These are phyloP conservation scores for Ogataea parapolymorpha DNA, from an alignment of 805 yeast species.

Conservation along the genomic window DNA sequence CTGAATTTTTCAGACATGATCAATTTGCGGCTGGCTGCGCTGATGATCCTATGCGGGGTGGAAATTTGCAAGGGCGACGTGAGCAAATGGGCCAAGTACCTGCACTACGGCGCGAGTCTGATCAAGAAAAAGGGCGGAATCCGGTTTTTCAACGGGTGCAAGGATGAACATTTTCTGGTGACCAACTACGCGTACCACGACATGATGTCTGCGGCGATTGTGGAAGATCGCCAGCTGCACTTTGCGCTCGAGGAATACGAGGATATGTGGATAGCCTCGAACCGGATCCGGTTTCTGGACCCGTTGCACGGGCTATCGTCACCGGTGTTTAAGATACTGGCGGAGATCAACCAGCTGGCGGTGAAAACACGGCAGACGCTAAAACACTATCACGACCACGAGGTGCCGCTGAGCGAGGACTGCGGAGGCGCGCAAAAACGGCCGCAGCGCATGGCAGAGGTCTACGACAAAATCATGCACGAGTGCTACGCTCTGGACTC, in stretches of 20 bases:
- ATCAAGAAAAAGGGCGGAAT: slow-evolving; percentile 63
- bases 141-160: slow-evolving; percentile 44
- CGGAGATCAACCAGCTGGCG: slow-evolving; percentile 62
- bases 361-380: slow-evolving; percentile 44
- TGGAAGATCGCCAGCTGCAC: slow-evolving; percentile 58
- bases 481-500: slow-evolving; percentile 42
- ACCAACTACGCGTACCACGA: slow-evolving; percentile 82
- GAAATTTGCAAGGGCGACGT: slow-evolving; percentile 84
- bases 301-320: slow-evolving; percentile 74
- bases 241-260: slow-evolving; percentile 62
- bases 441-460: slow-evolving; percentile 30
- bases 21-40: slow-evolving; percentile 55
- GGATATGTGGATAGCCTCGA: slow-evolving; percentile 39
- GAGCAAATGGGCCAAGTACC: slow-evolving; percentile 64
- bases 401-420: slow-evolving; percentile 5
- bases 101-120: slow-evolving; percentile 63
- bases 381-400: slow-evolving; percentile 9
- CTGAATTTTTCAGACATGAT: slow-evolving; percentile 33
- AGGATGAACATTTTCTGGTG: slow-evolving; percentile 67
- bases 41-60: slow-evolving; percentile 70
- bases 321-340: slow-evolving; percentile 61
- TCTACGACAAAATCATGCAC: slow-evolving; percentile 34
- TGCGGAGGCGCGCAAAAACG: slow-evolving; percentile 14
- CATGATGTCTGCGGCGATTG: slow-evolving; percentile 59
- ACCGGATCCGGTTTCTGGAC: slow-evolving; percentile 48